A percentile compares a stretch with the other conserved stretches of the same genome.
These are phyloP conservation scores for Tolypocladium inflatum DNA, from an alignment of 2,329 filamentous ascomycete genomes.

Conservation along the genomic window DNA sequence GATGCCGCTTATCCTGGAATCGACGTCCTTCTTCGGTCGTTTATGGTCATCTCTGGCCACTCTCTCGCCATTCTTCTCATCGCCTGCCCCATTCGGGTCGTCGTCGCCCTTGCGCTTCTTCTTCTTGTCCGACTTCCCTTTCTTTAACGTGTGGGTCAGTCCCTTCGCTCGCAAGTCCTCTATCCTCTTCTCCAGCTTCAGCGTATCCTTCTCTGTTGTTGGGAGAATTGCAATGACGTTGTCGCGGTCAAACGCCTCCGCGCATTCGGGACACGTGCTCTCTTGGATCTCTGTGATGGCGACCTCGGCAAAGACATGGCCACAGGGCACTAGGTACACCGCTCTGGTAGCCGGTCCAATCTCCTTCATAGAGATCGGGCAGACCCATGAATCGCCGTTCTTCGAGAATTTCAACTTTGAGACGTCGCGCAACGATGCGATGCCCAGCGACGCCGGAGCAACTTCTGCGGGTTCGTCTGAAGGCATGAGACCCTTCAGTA, in stretches of 20 bases:
- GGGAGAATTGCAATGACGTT: slow-evolving; percentile 81
- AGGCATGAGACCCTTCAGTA: slow-evolving; percentile 55
- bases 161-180: slow-evolving; percentile 62
- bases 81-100: slow-evolving; percentile 20
- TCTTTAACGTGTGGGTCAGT: slow-evolving; percentile 82
- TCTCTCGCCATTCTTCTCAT: slow-evolving; percentile 42
- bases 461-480: slow-evolving; percentile 45
- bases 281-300: slow-evolving; percentile 74
- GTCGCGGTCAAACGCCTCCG: slow-evolving; percentile 58
- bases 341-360: slow-evolving; percentile 70
- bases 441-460: slow-evolving; percentile 41
- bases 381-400: slow-evolving; percentile 56
- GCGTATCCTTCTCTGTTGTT: slow-evolving; percentile 58
- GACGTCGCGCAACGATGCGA: slow-evolving; percentile 77
- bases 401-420: slow-evolving; percentile 68
- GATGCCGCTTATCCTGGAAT: slow-evolving; percentile 50
- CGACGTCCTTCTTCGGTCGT: slow-evolving; percentile 18
- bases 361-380: slow-evolving; percentile 79
- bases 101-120: slow-evolving; percentile 55
- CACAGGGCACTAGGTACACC: slow-evolving; percentile 89
- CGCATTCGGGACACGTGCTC: slow-evolving; percentile 60
- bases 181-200: slow-evolving; percentile 54
- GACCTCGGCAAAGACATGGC: slow-evolving; percentile 84
- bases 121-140: slow-evolving; percentile 55
- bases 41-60: slow-evolving; percentile 12